A percentile compares a stretch with the other conserved stretches of the same genome.
Conservation (phyloP, 106 monocot species). For the Dioscorea zingiberensis region DNA sequence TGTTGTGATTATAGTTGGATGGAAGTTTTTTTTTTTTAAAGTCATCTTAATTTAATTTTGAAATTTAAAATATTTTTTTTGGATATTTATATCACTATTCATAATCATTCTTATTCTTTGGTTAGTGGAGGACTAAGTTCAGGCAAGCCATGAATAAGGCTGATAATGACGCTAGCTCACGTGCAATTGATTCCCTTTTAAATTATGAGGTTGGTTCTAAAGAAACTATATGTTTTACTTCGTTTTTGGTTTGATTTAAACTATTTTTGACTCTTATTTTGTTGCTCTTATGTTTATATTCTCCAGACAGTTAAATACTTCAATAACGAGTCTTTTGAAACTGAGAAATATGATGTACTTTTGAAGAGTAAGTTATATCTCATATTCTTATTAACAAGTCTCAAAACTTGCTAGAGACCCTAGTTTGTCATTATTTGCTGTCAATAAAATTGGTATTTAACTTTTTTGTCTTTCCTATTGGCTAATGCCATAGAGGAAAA, state of each 20-base stretch:
- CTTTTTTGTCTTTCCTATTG: no score
- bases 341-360: constrained; percentile 67
- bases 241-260: background rate
- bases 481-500: no score
- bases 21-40: background rate
- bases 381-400: no score
- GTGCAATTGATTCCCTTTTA: constrained; percentile 85
- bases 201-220: constrained; percentile 80
- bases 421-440: no score
- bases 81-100: no score
- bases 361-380: constrained; percentile 71
- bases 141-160: constrained; percentile 96
- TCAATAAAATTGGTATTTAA: no score
- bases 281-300: constrained; percentile 10
- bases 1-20: no score
- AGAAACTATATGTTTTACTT: background rate
- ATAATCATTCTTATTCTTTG: background rate
- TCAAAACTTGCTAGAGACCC: no score
- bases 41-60: background rate
- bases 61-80: background rate
- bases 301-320: constrained; percentile 97
- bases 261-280: background rate
- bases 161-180: constrained; percentile 95
- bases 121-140: constrained; percentile 95
- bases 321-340: constrained; percentile 97